Percentiles rank a stretch among this genome's conserved stretches.
Evolutionary conservation across 225 moss, liverwort and hornwort genomes (phyloP).

Genomic region (Pseudisothecium myosuroides): DNA sequence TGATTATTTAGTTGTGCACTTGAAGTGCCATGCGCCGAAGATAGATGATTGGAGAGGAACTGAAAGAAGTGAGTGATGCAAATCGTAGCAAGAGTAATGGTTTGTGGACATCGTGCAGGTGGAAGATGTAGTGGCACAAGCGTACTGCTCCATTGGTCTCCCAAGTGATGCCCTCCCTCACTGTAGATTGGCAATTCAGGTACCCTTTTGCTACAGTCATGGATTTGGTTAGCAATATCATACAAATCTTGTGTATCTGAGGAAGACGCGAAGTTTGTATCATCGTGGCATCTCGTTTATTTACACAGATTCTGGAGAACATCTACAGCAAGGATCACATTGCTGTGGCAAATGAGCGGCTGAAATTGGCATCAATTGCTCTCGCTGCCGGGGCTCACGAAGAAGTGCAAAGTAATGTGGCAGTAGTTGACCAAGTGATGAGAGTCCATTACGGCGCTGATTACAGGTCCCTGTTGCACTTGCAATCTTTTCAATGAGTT

Average conservation of each 20-base stretch:
- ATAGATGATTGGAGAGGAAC: not conserved
- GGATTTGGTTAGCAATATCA: not conserved
- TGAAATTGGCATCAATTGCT: constrained; percentile 74
- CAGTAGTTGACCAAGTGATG: constrained; percentile 42
- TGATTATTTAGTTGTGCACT: not conserved
- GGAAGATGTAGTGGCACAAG: constrained; percentile 63
- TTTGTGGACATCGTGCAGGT: constrained; percentile 22
- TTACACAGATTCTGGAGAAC: constrained; percentile 60
- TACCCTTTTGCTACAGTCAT: not conserved
- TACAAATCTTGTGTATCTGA: not conserved
- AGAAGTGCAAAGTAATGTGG: constrained; percentile 31
- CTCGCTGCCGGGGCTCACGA: constrained; percentile 20
- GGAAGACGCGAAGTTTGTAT: not conserved
- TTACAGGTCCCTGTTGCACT: constrained; percentile 18
- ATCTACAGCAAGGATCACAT: constrained; percentile 63
- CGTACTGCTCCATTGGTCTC: constrained; percentile 41
- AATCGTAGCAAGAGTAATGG: not conserved
- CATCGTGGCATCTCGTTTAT: not conserved
- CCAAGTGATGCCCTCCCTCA: constrained; percentile 44
- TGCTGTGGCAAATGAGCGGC: constrained; percentile 63
- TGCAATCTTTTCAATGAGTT: not conserved
- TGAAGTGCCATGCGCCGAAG: not conserved
- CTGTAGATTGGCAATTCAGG: constrained; percentile 51
- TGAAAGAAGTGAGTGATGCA: not conserved
- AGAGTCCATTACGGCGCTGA: constrained; percentile 52